Evolutionary conservation across 805 yeast genomes (phyloP).

Genomic region (Dipodascopsis tothii): DNA sequence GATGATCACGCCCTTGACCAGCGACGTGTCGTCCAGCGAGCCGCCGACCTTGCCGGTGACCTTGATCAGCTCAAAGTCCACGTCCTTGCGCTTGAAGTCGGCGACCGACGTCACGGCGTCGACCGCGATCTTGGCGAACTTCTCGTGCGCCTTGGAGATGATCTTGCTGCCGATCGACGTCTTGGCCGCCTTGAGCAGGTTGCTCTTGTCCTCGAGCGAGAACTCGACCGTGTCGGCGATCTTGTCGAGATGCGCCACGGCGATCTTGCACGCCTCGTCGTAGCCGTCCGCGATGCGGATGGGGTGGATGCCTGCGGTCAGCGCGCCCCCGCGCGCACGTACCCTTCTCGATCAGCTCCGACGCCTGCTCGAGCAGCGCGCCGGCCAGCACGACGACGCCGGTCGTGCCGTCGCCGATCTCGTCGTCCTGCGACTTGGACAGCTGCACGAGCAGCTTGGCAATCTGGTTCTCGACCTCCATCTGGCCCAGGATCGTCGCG

Average conservation of each 20-base stretch:
- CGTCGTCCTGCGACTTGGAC: slow-evolving; percentile 90
- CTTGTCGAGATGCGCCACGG: slow-evolving; percentile 65
- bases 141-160: slow-evolving; percentile 87
- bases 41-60: slow-evolving; percentile 97
- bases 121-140: slow-evolving; percentile 94
- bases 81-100: slow-evolving; percentile 85
- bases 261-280: slow-evolving; percentile 92
- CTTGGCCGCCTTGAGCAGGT: slow-evolving; percentile 81
- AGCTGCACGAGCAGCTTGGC: slow-evolving; percentile 92
- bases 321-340: no score
- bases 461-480: slow-evolving; percentile 92
- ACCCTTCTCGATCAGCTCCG: slow-evolving; percentile 78
- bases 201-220: slow-evolving; percentile 38
- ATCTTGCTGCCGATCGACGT: slow-evolving; percentile 93
- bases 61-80: slow-evolving; percentile 92
- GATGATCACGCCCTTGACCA: slow-evolving; percentile 84
- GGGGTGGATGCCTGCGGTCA: slow-evolving; percentile 73
- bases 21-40: slow-evolving; percentile 70
- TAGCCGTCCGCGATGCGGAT: slow-evolving; percentile 94
- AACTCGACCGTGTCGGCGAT: slow-evolving; percentile 62
- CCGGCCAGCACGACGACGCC: slow-evolving; percentile 97
- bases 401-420: slow-evolving; percentile 98
- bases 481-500: slow-evolving; percentile 89
- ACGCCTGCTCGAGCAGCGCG: slow-evolving; percentile 87
- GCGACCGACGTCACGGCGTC: slow-evolving; percentile 91